These are phyloP conservation scores for Asterophora parasitica DNA, from an alignment of 768 basidiomycete species.

Conservation along the genomic window DNA sequence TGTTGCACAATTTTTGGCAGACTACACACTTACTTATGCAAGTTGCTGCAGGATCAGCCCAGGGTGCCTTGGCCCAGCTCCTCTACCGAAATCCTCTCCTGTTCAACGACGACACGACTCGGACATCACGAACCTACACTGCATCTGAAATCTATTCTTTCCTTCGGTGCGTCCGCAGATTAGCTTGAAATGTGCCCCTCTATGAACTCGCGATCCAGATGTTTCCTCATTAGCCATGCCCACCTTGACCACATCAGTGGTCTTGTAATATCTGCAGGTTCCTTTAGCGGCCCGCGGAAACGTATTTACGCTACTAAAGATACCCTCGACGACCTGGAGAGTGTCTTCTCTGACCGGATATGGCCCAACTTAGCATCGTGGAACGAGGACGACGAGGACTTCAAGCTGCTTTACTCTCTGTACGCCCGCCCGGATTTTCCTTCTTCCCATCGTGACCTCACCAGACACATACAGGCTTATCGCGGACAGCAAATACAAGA, in stretches of 20 bases:
- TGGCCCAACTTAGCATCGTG: slow-evolving; percentile 86
- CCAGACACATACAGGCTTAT: slow-evolving; percentile 34
- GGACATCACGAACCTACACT: slow-evolving; percentile 24
- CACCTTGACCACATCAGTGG: slow-evolving; percentile 89
- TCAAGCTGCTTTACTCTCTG: slow-evolving; percentile 61
- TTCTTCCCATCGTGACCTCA: slow-evolving; percentile 5
- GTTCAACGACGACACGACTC: slow-evolving; percentile 34
- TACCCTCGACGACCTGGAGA: slow-evolving; percentile 65
- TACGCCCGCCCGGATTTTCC: slow-evolving; percentile 30
- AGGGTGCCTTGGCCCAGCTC: slow-evolving; percentile 69
- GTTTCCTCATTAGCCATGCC: slow-evolving; percentile 82
- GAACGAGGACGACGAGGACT: slow-evolving; percentile 54
- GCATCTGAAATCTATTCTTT: slow-evolving; percentile 52
- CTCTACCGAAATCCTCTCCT: slow-evolving; percentile 51
- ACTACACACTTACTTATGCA: too few relatives aligned
- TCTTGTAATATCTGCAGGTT: slow-evolving; percentile 80
- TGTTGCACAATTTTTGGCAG: slow-evolving; percentile 15
- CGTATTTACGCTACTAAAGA: slow-evolving; percentile 57
- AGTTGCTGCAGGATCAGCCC: slow-evolving; percentile 63
- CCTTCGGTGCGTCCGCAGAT: slow-evolving; percentile 35
- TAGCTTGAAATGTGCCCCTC: slow-evolving; percentile 1
- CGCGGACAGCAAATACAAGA: slow-evolving; percentile 47
- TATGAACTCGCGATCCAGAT: slow-evolving; percentile 37
- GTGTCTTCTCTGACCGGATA: slow-evolving; percentile 68
- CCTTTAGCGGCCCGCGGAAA: slow-evolving; percentile 56